A percentile compares a stretch with the other conserved stretches of the same genome.
These are phyloP conservation scores for Neopestalotiopsis rosae DNA, from an alignment of 2,329 filamentous ascomycete genomes.

Conservation along the genomic window DNA sequence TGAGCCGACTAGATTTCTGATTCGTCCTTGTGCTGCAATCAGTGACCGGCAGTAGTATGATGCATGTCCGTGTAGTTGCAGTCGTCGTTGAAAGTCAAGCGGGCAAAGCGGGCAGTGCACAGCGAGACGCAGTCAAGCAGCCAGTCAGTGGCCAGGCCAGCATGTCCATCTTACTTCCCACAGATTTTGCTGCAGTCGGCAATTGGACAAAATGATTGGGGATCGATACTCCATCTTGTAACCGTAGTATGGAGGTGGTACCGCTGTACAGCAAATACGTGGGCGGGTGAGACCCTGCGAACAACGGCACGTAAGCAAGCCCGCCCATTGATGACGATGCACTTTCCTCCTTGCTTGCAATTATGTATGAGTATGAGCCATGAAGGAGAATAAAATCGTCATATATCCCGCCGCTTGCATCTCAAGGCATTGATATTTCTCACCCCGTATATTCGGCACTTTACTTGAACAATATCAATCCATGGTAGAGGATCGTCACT, in stretches of 20 bases:
- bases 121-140: not conserved
- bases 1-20: not conserved
- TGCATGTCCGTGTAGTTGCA: not conserved
- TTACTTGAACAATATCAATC: not conserved
- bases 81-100: not conserved
- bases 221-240: not conserved
- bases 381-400: not conserved
- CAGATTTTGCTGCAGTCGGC: not conserved
- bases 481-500: not conserved
- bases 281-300: not conserved
- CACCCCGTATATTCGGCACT: not conserved
- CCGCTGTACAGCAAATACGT: not conserved
- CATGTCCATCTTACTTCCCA: not conserved
- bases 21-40: not conserved
- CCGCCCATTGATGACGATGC: no score
- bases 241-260: not conserved
- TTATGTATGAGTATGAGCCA: not conserved
- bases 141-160: not conserved
- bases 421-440: not conserved
- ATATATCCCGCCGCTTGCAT: not conserved
- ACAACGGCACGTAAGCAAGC: no score
- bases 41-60: not conserved
- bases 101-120: not conserved
- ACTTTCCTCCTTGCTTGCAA: not conserved
- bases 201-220: constrained; percentile 2